phyloP scores from a whole-genome alignment of 345 rosid species.

The Dovyalis caffra region DNA sequence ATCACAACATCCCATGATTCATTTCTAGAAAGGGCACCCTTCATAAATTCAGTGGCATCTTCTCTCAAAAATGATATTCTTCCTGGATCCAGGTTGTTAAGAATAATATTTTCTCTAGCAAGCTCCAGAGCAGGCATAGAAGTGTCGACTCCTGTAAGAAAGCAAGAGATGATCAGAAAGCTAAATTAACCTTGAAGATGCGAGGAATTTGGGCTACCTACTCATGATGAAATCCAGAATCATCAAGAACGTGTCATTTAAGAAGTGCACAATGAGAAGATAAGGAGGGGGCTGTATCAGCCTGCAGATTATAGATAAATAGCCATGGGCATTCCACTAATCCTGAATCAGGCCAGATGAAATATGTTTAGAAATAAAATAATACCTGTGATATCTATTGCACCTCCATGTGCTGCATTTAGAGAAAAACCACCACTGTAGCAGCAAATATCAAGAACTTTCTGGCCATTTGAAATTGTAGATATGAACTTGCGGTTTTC shows the following conservation, averaged over 20 bases:
- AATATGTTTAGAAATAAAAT: not conserved
- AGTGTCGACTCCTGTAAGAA: slow-evolving; percentile 67
- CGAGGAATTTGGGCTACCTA: not conserved
- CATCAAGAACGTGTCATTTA: not conserved
- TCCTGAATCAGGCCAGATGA: not conserved
- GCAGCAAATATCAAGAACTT: slow-evolving; percentile 86
- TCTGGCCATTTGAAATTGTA: slow-evolving; percentile 59
- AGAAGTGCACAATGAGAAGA: not conserved
- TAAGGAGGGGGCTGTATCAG: not conserved
- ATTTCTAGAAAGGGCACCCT: slow-evolving; percentile 64
- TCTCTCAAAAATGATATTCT: slow-evolving; percentile 60
- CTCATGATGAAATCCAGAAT: not conserved
- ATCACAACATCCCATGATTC: slow-evolving; percentile 83
- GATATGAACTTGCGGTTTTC: slow-evolving; percentile 72
- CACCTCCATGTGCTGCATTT: slow-evolving; percentile 74
- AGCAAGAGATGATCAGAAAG: slow-evolving; percentile 4
- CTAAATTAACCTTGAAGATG: not conserved
- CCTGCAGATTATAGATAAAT: not conserved
- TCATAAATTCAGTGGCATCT: slow-evolving; percentile 80
- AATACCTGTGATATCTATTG: slow-evolving; percentile 55
- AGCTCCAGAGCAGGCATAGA: slow-evolving; percentile 88
- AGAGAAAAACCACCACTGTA: slow-evolving; percentile 90
- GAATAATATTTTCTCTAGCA: slow-evolving; percentile 70
- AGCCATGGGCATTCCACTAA: not conserved
- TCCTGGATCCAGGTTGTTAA: slow-evolving; percentile 67